Percentiles rank a stretch among this genome's conserved stretches.
Conservation (phyloP, 306 rosid species). For the Neltuma alba region DNA sequence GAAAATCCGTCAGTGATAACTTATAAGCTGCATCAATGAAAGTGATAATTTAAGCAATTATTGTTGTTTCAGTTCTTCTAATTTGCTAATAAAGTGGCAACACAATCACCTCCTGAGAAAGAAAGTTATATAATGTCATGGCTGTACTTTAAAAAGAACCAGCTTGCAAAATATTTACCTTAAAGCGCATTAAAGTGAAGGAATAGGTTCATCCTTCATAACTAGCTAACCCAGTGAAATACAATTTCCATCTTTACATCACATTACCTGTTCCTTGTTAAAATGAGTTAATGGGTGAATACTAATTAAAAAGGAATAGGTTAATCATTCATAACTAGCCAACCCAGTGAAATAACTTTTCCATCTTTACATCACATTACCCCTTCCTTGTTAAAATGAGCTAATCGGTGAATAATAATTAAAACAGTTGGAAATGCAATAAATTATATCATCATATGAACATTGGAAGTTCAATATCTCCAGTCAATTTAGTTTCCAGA, state of each 20-base stretch:
- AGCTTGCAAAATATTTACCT: constrained; percentile 1
- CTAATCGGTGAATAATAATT: not conserved
- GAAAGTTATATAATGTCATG: not conserved
- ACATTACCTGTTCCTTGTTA: not conserved
- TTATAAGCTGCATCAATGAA: constrained; percentile 5
- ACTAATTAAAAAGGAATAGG: constrained; percentile 9
- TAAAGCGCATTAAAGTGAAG: not conserved
- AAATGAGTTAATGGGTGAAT: too few species aligned
- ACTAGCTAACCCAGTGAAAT: constrained; percentile 5
- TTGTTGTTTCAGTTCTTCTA: constrained; percentile 7
- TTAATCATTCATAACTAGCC: constrained; percentile 8
- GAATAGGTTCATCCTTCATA: constrained; percentile 10
- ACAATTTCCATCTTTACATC: constrained; percentile 15
- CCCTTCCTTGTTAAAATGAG: not conserved
- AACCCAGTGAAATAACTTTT: constrained; percentile 16
- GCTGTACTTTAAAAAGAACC: not conserved
- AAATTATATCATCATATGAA: constrained; percentile 15
- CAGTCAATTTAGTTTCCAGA: constrained; percentile 7
- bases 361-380: not conserved
- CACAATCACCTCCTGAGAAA: constrained; percentile 7
- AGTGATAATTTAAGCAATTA: not conserved
- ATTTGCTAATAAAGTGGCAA: not conserved
- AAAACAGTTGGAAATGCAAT: not conserved
- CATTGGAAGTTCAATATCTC: constrained; percentile 5
- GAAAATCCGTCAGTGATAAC: constrained; percentile 7